Evolutionary conservation across 441 rosid genomes (phyloP).

Genomic region (Populus hybrid): DNA sequence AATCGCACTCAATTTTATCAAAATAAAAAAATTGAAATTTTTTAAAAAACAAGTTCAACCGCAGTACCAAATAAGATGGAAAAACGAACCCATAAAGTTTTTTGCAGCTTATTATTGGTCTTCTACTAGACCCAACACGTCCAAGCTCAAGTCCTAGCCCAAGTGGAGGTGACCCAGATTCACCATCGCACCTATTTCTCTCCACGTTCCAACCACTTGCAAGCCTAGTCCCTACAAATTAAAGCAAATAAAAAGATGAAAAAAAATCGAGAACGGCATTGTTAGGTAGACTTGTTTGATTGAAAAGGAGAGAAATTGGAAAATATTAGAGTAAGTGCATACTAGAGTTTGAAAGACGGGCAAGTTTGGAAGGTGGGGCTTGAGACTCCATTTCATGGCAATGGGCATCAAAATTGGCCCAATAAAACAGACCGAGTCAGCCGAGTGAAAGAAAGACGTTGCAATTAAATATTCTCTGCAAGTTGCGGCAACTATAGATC

Average conservation of each 20-base stretch:
- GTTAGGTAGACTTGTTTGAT: too few species aligned
- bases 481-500: slow-evolving; percentile 8
- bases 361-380: slow-evolving; percentile 22
- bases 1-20: too few species aligned
- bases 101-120: neutral
- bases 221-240: slow-evolving; percentile 18
- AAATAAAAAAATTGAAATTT: too few species aligned
- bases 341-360: slow-evolving; percentile 24
- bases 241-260: neutral
- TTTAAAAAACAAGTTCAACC: too few species aligned
- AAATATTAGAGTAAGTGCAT: neutral
- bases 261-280: neutral
- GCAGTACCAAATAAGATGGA: too few species aligned
- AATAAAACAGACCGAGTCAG: neutral
- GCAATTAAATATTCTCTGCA: neutral
- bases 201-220: slow-evolving; percentile 26
- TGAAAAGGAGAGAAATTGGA: neutral
- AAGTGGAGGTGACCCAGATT: slow-evolving; percentile 25
- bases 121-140: slow-evolving; percentile 18
- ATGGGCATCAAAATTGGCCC: neutral
- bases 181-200: slow-evolving; percentile 7
- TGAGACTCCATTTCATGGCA: slow-evolving; percentile 22
- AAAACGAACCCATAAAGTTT: slow-evolving; percentile 23
- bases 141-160: slow-evolving; percentile 44
- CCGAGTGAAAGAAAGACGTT: neutral